Percentiles rank a stretch among this genome's conserved stretches.
Evolutionary conservation across 2,329 filamentous ascomycete species (phyloP).

Genomic region (Fusarium foetens): DNA sequence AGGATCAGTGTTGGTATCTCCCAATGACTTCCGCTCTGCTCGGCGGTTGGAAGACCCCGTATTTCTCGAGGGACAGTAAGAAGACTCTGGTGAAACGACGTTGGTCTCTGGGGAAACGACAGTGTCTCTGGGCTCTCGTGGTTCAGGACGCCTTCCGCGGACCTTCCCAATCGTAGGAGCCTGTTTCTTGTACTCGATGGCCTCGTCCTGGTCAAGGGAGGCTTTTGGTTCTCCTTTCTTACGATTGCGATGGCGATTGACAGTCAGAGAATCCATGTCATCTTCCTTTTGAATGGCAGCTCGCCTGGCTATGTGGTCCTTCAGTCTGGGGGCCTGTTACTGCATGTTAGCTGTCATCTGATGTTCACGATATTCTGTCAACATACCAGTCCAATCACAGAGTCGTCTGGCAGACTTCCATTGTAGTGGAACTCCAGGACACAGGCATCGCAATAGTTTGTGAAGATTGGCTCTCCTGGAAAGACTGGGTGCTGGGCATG

Average conservation of each 20-base stretch:
- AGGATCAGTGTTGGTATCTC: constrained; percentile 34
- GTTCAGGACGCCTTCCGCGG: constrained; percentile 8
- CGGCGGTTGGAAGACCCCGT: constrained; percentile 45
- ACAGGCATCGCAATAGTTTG: constrained; percentile 50
- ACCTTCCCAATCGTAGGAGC: neutral
- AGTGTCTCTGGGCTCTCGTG: neutral
- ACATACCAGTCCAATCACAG: constrained; percentile 44
- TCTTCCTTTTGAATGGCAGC: constrained; percentile 10
- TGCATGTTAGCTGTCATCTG: constrained; percentile 13
- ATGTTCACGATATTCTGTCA: neutral
- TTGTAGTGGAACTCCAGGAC: constrained; percentile 35
- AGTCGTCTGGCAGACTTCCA: constrained; percentile 43
- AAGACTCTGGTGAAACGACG: constrained; percentile 9
- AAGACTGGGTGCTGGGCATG: constrained; percentile 44
- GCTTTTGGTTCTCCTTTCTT: neutral
- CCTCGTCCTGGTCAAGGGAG: neutral
- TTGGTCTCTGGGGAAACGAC: neutral
- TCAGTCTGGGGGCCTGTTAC: neutral
- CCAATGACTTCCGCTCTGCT: constrained; percentile 39
- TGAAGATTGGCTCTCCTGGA: constrained; percentile 43
- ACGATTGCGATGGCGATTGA: constrained; percentile 8
- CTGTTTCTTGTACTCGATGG: neutral
- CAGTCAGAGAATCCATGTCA: constrained; percentile 23
- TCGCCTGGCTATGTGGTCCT: neutral
- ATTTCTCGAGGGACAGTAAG: constrained; percentile 36